Evolutionary conservation across 1,139 yeast genomes (phyloP).

Genomic region (Meyerozyma guilliermondii): DNA sequence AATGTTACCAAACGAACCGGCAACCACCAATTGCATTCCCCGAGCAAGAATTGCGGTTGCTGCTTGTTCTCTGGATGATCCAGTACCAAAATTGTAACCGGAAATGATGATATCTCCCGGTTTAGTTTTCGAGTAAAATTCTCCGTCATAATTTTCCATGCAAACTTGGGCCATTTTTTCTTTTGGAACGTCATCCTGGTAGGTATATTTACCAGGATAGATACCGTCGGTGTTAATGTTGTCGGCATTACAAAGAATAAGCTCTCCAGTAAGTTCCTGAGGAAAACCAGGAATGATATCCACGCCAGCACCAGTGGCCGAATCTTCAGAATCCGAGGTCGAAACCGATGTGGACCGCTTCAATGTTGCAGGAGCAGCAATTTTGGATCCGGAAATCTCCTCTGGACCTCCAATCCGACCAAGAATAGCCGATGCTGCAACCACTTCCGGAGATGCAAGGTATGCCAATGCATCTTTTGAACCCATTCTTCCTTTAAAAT

Average conservation of each 20-base stretch:
- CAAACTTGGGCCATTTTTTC: conserved; percentile 98
- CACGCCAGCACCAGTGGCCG: conserved; percentile 36
- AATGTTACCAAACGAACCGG: conserved; percentile 97
- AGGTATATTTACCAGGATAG: conserved; percentile 97
- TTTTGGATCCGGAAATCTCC: conserved; percentile 61
- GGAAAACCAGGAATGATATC: conserved; percentile 91
- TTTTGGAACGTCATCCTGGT: conserved; percentile 91
- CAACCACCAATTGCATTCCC: conserved; percentile 86
- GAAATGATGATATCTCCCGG: conserved; percentile 87
- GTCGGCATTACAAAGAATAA: conserved; percentile 94
- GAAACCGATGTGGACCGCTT: conserved; percentile 35
- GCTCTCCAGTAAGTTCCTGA: conserved; percentile 78
- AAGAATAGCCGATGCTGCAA: conserved; percentile 92
- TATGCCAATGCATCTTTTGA: conserved; percentile 93
- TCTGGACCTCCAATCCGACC: conserved; percentile 94
- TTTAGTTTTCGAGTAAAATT: conserved; percentile 72
- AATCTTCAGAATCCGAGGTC: conserved; percentile 14
- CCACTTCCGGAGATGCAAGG: conserved; percentile 95
- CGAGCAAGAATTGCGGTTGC: conserved; percentile 95
- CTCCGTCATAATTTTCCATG: conserved; percentile 96
- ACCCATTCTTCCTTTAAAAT: conserved; percentile 99
- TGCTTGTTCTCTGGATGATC: conserved; percentile 98
- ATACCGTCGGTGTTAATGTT: conserved; percentile 98
- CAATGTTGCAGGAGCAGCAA: conserved; percentile 44
- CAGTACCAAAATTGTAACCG: conserved; percentile 96